A percentile compares a stretch with the other conserved stretches of the same genome.
Evolutionary conservation across 257 asterid species (phyloP).

Genomic region (Buddleja alternifolia): DNA sequence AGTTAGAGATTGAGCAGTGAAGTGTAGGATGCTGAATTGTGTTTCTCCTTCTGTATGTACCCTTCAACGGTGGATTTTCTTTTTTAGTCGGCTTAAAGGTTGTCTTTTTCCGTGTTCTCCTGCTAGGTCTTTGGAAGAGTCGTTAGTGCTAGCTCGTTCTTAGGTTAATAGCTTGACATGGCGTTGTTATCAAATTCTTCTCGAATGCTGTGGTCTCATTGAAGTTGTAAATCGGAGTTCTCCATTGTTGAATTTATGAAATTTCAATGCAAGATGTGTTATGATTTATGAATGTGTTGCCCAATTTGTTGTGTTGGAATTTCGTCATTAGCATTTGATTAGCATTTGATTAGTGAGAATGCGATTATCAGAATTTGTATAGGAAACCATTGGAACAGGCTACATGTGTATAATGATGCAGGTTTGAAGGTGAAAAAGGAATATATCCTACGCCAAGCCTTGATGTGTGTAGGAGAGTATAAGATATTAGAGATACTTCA

Average conservation of each 20-base stretch:
- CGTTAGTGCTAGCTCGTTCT: conserved; percentile 24
- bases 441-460: no score
- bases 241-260: background rate
- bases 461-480: no score
- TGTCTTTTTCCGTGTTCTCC: conserved; percentile 1
- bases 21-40: conserved; percentile 6
- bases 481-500: background rate
- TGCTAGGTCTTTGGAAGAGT: conserved; percentile 18
- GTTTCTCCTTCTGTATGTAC: conserved; percentile 10
- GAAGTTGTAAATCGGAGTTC: conserved; percentile 29
- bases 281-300: background rate
- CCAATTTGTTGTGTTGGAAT: no score
- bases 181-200: conserved; percentile 16
- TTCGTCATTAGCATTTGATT: no score
- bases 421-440: no score
- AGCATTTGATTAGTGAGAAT: no score
- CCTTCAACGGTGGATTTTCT: background rate
- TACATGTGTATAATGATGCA: no score
- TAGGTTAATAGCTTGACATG: conserved; percentile 9
- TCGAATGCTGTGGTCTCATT: conserved; percentile 10
- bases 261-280: background rate
- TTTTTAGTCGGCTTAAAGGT: background rate
- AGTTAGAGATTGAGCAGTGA: background rate
- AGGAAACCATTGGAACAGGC: no score
- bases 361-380: no score